Percentiles rank a stretch among this genome's conserved stretches.
phyloP scores from a whole-genome alignment of 768 basidiomycete genomes.

The Stropharia rugosoannulata region DNA sequence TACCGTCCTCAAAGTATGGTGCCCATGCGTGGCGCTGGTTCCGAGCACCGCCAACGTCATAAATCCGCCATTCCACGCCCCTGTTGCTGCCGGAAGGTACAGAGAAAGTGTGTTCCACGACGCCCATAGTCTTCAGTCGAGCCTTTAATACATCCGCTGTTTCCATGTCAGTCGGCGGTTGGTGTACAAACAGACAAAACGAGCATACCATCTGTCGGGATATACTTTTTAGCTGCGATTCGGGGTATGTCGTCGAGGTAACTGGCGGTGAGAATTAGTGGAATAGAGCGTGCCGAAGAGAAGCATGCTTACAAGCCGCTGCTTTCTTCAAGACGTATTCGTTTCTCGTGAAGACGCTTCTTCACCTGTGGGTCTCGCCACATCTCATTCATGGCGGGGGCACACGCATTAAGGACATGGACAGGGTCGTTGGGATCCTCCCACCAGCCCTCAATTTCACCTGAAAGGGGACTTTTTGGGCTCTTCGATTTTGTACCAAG shows the following conservation, averaged over 20 bases:
- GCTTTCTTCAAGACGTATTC: constrained; percentile 74
- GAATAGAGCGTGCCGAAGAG: neutral
- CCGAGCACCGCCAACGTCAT: constrained; percentile 82
- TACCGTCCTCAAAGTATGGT: constrained; percentile 86
- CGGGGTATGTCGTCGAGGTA: constrained; percentile 80
- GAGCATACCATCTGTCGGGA: constrained; percentile 69
- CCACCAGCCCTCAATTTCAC: constrained; percentile 81
- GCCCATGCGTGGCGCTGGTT: constrained; percentile 87
- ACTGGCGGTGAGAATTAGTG: constrained; percentile 34
- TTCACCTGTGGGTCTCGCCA: constrained; percentile 76
- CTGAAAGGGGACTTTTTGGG: constrained; percentile 68
- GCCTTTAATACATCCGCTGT: constrained; percentile 79
- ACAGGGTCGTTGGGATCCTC: constrained; percentile 83
- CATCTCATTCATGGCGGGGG: constrained; percentile 66
- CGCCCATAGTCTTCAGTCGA: constrained; percentile 79
- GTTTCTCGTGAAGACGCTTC: constrained; percentile 61
- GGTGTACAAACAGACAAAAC: constrained; percentile 7
- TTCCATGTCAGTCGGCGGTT: constrained; percentile 4
- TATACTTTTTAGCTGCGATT: constrained; percentile 79
- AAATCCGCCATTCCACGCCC: constrained; percentile 76
- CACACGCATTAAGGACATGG: constrained; percentile 64
- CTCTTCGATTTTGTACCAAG: constrained; percentile 61
- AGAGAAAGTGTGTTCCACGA: constrained; percentile 75
- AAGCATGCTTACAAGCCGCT: constrained; percentile 72
- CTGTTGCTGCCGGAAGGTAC: constrained; percentile 56